Base-by-base conservation (phyloP, 2,329 filamentous ascomycete species). In the Acrocalymma vagum region DNA sequence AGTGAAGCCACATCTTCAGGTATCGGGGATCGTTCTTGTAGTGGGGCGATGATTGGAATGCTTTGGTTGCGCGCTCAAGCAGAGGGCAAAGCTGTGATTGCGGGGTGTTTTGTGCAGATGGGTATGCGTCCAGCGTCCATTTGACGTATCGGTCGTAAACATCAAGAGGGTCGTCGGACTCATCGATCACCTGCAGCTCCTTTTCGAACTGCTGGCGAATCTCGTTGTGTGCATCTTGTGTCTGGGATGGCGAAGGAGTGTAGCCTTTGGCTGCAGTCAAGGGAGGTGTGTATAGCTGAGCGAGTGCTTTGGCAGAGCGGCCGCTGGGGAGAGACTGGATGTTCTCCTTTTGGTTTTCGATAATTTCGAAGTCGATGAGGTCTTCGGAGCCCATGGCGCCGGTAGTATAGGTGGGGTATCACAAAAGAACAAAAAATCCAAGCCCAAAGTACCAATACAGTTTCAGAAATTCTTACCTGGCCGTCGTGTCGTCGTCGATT, bases 1-100 rank as follows among this genome's bases (percentile, higher is more conserved):
- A 99, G 62, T 92, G 85, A 20, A 97, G 78, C 94, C 94, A 99
- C 34, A 99, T 70, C 69, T 90, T 93, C 41, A 99, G 74, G 67
- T 99, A 99, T 58, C 94, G 82, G 3, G 91, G 90, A 65, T 99
- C 94, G 65, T 97, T 96, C 71, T 88, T 94, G 78, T 97, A 97
- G 66, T 95, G 89, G 29, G 84, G 63, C 2, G 88, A 87, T n/a
- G 82, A 82, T 48, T 95, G 84, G 67, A 99, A 96, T 0, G 88
- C 75, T 66, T 92, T 95, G 8, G 94, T 97, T 6, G 92, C 93
- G 50, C 92, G 88, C 74, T 99, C 95, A 5, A 99, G 85, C 5
- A 97, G 78, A 3, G 86, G 86, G 45, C 94, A 85, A 10, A 99
- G 82, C 60, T 94, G 90, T n/a, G 93, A 96, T 62, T 95, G 85